These are phyloP conservation scores for Trypanosoma congolense DNA, from an alignment of 208 protist genomes.

Conservation along the genomic window DNA sequence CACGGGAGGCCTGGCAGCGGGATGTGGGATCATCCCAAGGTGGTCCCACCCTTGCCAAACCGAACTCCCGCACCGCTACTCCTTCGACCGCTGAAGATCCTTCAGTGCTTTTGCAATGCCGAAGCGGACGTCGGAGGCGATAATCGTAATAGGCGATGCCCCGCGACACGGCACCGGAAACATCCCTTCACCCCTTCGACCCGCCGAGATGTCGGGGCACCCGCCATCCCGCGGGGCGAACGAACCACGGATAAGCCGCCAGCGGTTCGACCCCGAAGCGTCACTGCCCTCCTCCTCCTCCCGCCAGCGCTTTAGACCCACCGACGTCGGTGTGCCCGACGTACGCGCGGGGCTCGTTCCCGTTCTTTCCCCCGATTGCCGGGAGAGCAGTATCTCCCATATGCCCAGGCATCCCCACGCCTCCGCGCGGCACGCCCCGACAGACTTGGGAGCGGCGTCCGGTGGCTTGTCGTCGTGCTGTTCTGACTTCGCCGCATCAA, in stretches of 20 bases:
- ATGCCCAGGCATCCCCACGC: slow-evolving; percentile 24
- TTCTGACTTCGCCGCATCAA: neutral
- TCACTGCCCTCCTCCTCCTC: neutral
- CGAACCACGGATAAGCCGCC: neutral
- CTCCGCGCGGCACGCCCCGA: slow-evolving; percentile 18
- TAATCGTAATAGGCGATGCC: slow-evolving; percentile 24
- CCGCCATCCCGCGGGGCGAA: neutral
- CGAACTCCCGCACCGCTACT: no score
- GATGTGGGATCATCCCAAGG: no score
- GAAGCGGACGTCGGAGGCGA: slow-evolving; percentile 49
- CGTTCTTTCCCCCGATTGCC: neutral
- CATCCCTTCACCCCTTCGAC: neutral
- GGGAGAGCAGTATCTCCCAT: slow-evolving; percentile 24
- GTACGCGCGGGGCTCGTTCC: neutral
- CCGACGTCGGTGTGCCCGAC: neutral
- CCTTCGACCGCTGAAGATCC: neutral
- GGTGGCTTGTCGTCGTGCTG: neutral
- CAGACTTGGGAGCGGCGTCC: slow-evolving; percentile 13
- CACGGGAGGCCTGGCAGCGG: no score
- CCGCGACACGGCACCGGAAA: slow-evolving; percentile 10
- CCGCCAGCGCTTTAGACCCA: neutral
- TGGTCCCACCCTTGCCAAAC: no score
- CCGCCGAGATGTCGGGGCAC: neutral
- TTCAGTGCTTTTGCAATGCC: slow-evolving; percentile 23
- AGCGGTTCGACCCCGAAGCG: neutral